A percentile compares a stretch with the other conserved stretches of the same genome.
Conservation (phyloP, 768 basidiomycete species). For the Mycena chlorophos region DNA sequence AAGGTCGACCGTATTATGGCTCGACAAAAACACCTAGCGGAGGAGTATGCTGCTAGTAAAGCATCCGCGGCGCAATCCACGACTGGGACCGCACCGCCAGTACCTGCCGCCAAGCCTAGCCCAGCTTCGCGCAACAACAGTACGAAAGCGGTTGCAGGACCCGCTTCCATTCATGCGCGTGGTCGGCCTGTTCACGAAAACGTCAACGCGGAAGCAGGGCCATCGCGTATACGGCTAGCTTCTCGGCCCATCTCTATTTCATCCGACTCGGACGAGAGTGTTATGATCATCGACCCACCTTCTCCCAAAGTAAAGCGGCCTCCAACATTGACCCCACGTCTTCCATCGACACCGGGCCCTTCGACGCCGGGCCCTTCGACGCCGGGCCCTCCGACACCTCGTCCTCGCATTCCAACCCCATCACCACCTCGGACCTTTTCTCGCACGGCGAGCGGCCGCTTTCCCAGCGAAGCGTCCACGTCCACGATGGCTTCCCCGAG, state of each 20-base stretch:
- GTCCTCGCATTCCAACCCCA: too few relatives aligned
- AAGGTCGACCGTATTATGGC: too few relatives aligned
- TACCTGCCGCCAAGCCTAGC: too few relatives aligned
- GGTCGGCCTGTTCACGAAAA: neutral
- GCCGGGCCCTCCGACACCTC: neutral
- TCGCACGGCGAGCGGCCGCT: neutral
- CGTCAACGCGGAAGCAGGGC: constrained; percentile 15
- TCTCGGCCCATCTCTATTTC: neutral
- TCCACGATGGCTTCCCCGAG: neutral
- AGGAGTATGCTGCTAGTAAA: too few relatives aligned
- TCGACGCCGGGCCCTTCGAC: neutral
- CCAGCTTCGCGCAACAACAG: neutral
- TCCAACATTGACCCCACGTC: neutral
- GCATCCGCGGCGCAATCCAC: too few relatives aligned
- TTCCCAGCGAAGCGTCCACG: neutral
- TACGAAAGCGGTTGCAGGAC: neutral
- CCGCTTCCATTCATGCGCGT: neutral
- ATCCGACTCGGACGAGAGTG: neutral
- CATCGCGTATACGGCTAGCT: constrained; percentile 17
- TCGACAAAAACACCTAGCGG: too few relatives aligned
- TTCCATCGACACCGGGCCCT: neutral
- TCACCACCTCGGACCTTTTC: neutral
- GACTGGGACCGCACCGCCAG: too few relatives aligned
- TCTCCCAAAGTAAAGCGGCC: neutral
- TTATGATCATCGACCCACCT: neutral